Evolutionary conservation across 805 yeast genomes (phyloP), one percentile per base, ranked within the genome.

Genomic region (Myxozyma neglecta): DNA sequence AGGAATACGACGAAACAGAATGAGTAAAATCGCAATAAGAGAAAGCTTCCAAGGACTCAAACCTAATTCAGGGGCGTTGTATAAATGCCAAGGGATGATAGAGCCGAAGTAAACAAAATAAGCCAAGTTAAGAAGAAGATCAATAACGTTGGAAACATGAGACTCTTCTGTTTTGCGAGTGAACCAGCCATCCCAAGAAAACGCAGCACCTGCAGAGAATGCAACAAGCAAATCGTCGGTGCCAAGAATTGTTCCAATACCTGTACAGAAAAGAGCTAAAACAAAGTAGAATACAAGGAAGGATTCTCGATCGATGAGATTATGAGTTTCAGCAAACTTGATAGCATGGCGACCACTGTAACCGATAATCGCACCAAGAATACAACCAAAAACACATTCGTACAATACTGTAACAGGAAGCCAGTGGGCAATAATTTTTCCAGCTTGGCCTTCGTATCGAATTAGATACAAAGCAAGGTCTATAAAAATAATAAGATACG

Each of bases 161-260:
- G 91, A 81, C 69, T 89, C 96, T 70, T 89, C 93, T 0, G 96
- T 90, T 68, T 85, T 86, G 60, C 78, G 80, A 14, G 96, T 85
- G 75, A 90, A 90, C 85, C 91, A 84, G 11, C 96, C 97, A 72
- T 89, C 92, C 97, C 97, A 91, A 0, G 96, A 84, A 73, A 91
- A 92, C 1, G 97, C 89, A 2, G 96, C 86, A 29, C 97, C 97
- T 0, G 97, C 97, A 2, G 96, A 87, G 75, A 92, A 92, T 3
- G 96, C 86, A 2, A 89, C 96, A 64, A 91, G 80, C 69, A 91
- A 80, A 74, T 91, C 97, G 73, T 91, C 97, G 11, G 87, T 90
- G 29, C 97, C 97, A 48, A 90, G 77, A 72, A 90, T 85, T 9
- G 96, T 83, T 6, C 97, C 97, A 59, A 89, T 81, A 1, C 97